These are phyloP conservation scores for Saturnispora diversa DNA, from an alignment of 805 yeast species.

Conservation along the genomic window DNA sequence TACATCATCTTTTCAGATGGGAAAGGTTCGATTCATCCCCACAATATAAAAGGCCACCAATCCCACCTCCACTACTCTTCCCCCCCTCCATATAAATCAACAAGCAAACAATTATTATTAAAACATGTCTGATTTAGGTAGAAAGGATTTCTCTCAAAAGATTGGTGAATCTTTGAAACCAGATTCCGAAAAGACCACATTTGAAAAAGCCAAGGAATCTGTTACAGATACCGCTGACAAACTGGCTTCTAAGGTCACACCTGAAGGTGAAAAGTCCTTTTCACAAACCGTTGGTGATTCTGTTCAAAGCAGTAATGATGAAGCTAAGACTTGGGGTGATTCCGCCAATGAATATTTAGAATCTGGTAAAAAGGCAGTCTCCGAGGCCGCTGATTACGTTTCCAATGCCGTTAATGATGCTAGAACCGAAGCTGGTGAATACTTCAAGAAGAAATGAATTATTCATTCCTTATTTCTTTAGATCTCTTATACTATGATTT, in stretches of 20 bases:
- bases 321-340: conserved; percentile 36
- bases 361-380: conserved; percentile 40
- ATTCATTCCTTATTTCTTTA: background rate
- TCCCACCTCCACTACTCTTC: background rate
- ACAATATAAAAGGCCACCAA: background rate
- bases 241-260: conserved; percentile 49
- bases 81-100: background rate
- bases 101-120: conserved; percentile 3
- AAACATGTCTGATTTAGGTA: conserved; percentile 34
- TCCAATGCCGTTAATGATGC: conserved; percentile 64
- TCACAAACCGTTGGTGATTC: conserved; percentile 50
- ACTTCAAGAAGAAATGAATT: conserved; percentile 16
- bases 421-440: conserved; percentile 25
- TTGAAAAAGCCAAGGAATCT: conserved; percentile 64
- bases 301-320: conserved; percentile 38
- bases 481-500: background rate
- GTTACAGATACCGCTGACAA: conserved; percentile 62
- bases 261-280: conserved; percentile 60
- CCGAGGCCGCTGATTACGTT: conserved; percentile 43
- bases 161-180: conserved; percentile 63
- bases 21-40: too few species aligned
- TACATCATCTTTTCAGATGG: too few species aligned
- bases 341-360: conserved; percentile 40
- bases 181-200: conserved; percentile 56
- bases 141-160: conserved; percentile 72